A percentile compares a stretch with the other conserved stretches of the same genome.
Evolutionary conservation across 1,284 basidiomycete species (phyloP).

Genomic region (Moniliella sp.): DNA sequence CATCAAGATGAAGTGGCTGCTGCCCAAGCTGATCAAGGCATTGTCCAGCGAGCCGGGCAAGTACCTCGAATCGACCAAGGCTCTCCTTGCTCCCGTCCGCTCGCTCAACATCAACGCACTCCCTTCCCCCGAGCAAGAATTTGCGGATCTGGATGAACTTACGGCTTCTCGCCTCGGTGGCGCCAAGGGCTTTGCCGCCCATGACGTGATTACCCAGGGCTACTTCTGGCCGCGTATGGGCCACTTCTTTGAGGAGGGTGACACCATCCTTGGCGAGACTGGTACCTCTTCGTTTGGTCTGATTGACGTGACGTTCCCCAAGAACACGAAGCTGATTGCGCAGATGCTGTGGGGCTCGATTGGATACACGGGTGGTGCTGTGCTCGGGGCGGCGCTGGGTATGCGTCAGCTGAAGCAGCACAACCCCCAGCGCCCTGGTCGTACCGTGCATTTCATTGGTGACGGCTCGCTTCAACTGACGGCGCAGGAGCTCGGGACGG

Average conservation of each 20-base stretch:
- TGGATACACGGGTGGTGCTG: conserved; percentile 56
- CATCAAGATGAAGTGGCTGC: conserved; percentile 25
- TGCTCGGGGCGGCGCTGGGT: conserved; percentile 53
- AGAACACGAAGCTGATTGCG: conserved; percentile 24
- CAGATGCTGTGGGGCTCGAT: conserved; percentile 61
- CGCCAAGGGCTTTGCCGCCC: too few species aligned
- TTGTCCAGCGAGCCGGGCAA: conserved; percentile 3
- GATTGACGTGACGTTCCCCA: conserved; percentile 9
- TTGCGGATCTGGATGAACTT: too few species aligned
- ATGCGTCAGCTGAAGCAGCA: conserved; percentile 44
- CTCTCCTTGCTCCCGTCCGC: too few species aligned
- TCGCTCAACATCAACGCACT: conserved; percentile 6
- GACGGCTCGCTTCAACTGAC: conserved; percentile 39
- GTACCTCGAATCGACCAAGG: conserved; percentile 5
- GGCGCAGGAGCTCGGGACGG: conserved; percentile 47
- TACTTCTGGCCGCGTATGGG: conserved; percentile 62
- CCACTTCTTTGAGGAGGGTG: conserved; percentile 47
- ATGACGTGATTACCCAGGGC: conserved; percentile 29
- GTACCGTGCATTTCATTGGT: conserved; percentile 67
- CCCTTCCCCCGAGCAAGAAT: conserved; percentile 5
- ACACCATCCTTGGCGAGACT: conserved; percentile 23
- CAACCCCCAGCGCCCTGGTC: too few species aligned
- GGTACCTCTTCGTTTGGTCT: conserved; percentile 16
- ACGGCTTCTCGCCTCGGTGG: too few species aligned
- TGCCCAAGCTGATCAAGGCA: conserved; percentile 13